phyloP scores from a whole-genome alignment of 306 rosid genomes.

The Cicer judaicum region DNA sequence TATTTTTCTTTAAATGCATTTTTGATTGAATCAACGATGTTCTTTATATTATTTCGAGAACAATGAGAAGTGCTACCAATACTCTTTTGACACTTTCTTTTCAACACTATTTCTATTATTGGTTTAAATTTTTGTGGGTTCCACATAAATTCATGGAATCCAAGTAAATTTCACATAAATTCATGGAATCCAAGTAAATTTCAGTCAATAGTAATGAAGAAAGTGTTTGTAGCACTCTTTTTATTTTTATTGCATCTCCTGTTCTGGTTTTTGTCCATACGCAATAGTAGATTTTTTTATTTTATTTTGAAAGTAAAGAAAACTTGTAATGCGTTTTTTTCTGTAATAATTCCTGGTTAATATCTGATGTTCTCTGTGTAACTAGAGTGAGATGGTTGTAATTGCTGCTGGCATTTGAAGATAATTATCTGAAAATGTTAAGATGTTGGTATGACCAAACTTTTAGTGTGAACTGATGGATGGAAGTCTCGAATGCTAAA shows the following conservation, averaged over 20 bases:
- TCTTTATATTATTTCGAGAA: neutral
- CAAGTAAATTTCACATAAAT: neutral
- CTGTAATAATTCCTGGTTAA: neutral
- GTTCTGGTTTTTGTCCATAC: conserved; percentile 23
- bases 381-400: conserved; percentile 10
- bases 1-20: neutral
- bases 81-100: neutral
- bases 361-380: neutral
- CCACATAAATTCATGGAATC: neutral
- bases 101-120: neutral
- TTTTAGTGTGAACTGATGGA: neutral
- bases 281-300: neutral
- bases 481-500: conserved; percentile 17
- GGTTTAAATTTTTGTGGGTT: neutral
- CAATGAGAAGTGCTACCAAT: neutral
- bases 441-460: conserved; percentile 2
- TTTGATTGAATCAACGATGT: conserved; percentile 2
- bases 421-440: conserved; percentile 3
- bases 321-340: neutral
- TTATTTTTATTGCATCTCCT: conserved; percentile 11
- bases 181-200: neutral
- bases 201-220: neutral
- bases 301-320: neutral
- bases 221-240: neutral
- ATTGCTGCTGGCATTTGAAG: conserved; percentile 16